These are phyloP conservation scores for Tolypocladium pustulatum DNA, from an alignment of 2,329 filamentous ascomycete genomes.

Conservation along the genomic window DNA sequence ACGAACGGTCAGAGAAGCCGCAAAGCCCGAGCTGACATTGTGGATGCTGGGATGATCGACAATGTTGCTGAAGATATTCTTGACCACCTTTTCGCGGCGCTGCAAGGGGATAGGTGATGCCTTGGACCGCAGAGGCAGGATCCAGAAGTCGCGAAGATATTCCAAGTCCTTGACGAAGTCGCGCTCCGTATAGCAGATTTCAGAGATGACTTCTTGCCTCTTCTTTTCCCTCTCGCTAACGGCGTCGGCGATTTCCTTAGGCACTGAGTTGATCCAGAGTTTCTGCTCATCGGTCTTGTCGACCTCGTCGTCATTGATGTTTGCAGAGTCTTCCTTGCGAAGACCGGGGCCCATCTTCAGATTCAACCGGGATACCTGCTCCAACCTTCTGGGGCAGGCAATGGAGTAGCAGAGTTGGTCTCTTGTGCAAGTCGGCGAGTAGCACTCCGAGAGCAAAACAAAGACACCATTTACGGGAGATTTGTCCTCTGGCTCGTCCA, in stretches of 20 bases:
- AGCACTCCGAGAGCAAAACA: constrained; percentile 90
- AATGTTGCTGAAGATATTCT: constrained; percentile 91
- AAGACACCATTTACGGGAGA: constrained; percentile 84
- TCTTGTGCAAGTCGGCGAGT: constrained; percentile 91
- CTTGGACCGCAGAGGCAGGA: constrained; percentile 74
- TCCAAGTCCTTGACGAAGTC: constrained; percentile 99
- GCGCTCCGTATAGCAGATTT: constrained; percentile 96
- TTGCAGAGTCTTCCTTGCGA: constrained; percentile 49
- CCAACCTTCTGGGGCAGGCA: constrained; percentile 82
- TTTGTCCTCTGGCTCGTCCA: constrained; percentile 70
- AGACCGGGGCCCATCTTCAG: constrained; percentile 86
- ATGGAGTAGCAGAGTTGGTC: constrained; percentile 98
- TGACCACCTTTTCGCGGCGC: constrained; percentile 80
- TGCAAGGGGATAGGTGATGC: constrained; percentile 82
- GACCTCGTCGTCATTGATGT: constrained; percentile 64
- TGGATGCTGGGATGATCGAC: constrained; percentile 76
- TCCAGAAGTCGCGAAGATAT: constrained; percentile 97
- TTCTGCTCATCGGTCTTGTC: constrained; percentile 93
- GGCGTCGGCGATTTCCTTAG: constrained; percentile 85
- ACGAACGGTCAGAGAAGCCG: constrained; percentile 75
- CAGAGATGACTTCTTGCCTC: constrained; percentile 93
- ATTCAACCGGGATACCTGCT: constrained; percentile 91
- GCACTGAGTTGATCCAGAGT: constrained; percentile 97
- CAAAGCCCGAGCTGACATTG: constrained; percentile 79
- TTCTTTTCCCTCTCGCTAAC: constrained; percentile 91